Base-by-base conservation (phyloP, 352 stramenopile species). In the Globisporangium canariense region DNA sequence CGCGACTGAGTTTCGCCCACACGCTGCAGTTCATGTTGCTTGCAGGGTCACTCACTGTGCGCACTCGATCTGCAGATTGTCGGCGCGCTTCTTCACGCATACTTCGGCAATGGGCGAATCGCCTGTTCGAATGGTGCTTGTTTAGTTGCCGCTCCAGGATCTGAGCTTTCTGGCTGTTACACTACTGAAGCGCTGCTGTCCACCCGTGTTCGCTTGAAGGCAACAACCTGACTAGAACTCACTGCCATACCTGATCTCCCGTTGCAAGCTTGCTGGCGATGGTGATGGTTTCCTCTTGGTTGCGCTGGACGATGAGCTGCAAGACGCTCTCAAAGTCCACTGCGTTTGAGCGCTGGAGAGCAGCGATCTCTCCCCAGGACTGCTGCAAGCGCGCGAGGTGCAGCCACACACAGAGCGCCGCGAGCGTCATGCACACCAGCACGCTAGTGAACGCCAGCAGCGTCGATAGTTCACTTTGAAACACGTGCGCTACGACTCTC, bases 371-470 rank as follows among this genome's bases (percentile, higher is more conserved):
- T 1, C 55, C 30, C 57, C 57, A 62, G 9, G 41, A 51, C 28
- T 62, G 47, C n/a, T 41, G 6, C 59, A 65, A 7, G 7, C 22
- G 34, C 20, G 59, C 14, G 13, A 65, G 47, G 30, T 51, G 4
- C 14, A 36, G 16, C 49, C 14, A 59, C 28, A 58, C 10, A 28
- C 18, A 38, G 28, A 58, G 9, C 14, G 38, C 59, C 22, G 9
- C 4, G n/a, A 52, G 20, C n/a, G 13, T 6, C 22, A 30, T 18
- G 46, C 46, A 16, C 11, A 18, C n/a, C 28, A 59, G 34, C 30
- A 9, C 4, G 10, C 16, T 45, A 10, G 20, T 36, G 18, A 58
- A 4, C 47, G 43, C 10, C 18, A 58, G n/a, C 22, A 43, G 45
- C 6, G 58, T 56, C n/a, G 32, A 40, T 11, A 38, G 7, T 18